Evolutionary conservation across 1,284 basidiomycete species (phyloP).

Genomic region (Tremellales sp.): DNA sequence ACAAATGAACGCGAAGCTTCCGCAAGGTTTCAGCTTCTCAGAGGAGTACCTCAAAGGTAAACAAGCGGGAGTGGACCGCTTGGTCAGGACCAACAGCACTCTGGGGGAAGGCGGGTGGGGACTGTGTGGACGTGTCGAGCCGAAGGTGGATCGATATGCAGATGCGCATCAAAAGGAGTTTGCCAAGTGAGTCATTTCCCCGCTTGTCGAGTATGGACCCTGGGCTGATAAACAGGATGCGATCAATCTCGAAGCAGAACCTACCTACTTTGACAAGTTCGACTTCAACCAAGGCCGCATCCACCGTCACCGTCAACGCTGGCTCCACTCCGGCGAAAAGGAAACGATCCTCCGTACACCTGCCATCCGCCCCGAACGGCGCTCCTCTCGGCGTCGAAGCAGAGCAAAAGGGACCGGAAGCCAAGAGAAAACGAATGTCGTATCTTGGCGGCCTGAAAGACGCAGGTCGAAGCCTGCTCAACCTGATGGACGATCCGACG

Average conservation of each 20-base stretch:
- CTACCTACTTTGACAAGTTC: neutral
- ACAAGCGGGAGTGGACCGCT: slow-evolving; percentile 31
- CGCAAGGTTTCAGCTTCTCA: slow-evolving; percentile 20
- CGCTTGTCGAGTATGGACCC: neutral
- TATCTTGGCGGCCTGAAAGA: slow-evolving; percentile 24
- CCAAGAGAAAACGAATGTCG: slow-evolving; percentile 27
- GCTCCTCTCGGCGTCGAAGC: slow-evolving; percentile 13
- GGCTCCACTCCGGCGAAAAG: neutral
- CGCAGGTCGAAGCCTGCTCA: slow-evolving; percentile 27
- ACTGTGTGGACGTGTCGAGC: slow-evolving; percentile 5
- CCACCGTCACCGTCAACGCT: neutral
- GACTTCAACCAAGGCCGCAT: neutral
- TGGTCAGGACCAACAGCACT: slow-evolving; percentile 27
- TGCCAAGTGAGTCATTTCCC: slow-evolving; percentile 25
- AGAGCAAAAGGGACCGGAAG: slow-evolving; percentile 9
- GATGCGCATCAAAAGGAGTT: slow-evolving; percentile 40
- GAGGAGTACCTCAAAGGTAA: slow-evolving; percentile 42
- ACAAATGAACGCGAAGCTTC: slow-evolving; percentile 42
- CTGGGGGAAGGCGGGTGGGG: slow-evolving; percentile 37
- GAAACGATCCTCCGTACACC: slow-evolving; percentile 1
- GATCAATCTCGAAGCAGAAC: slow-evolving; percentile 19
- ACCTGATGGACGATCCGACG: slow-evolving; percentile 21
- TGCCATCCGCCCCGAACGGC: slow-evolving; percentile 35
- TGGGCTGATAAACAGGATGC: slow-evolving; percentile 20
- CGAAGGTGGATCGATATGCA: slow-evolving; percentile 31